A percentile compares a stretch with the other conserved stretches of the same genome.
These are phyloP conservation scores for Lachnellula suecica DNA, from an alignment of 2,329 filamentous ascomycete genomes.

Conservation along the genomic window DNA sequence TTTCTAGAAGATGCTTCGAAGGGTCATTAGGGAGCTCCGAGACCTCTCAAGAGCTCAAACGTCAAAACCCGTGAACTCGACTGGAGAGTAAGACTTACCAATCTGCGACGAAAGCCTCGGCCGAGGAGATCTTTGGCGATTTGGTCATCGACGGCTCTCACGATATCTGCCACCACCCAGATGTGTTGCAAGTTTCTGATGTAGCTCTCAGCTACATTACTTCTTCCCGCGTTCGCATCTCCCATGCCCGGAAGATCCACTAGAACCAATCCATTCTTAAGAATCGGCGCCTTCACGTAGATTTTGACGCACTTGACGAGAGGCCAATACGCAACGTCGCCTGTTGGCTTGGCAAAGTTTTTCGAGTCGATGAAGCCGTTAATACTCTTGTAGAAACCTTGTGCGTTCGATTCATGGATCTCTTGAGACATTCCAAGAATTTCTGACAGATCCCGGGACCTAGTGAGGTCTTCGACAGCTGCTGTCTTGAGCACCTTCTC, in stretches of 20 bases:
- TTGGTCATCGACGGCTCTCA: slow-evolving; percentile 47
- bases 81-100: too few species aligned
- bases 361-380: slow-evolving; percentile 19
- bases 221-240: slow-evolving; percentile 47
- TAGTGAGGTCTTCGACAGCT: slow-evolving; percentile 3
- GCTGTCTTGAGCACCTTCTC: slow-evolving; percentile 35
- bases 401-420: not conserved
- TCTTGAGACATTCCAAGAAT: slow-evolving; percentile 8
- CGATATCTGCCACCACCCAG: slow-evolving; percentile 47
- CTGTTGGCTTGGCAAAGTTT: slow-evolving; percentile 26
- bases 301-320: slow-evolving; percentile 39
- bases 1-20: too few species aligned
- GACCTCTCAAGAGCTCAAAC: too few species aligned
- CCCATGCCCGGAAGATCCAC: slow-evolving; percentile 55
- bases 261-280: slow-evolving; percentile 48
- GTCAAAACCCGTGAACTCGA: too few species aligned
- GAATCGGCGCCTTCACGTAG: slow-evolving; percentile 43
- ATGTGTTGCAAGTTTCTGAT: slow-evolving; percentile 45
- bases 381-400: slow-evolving; percentile 8
- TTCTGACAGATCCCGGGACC: slow-evolving; percentile 1
- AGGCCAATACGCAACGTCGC: slow-evolving; percentile 39
- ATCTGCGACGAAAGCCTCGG: too few species aligned
- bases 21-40: too few species aligned
- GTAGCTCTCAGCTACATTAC: slow-evolving; percentile 43
- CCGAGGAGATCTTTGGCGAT: too few species aligned